Base-by-base conservation (phyloP, 306 rosid genomes). In the Arachis stenosperma region DNA sequence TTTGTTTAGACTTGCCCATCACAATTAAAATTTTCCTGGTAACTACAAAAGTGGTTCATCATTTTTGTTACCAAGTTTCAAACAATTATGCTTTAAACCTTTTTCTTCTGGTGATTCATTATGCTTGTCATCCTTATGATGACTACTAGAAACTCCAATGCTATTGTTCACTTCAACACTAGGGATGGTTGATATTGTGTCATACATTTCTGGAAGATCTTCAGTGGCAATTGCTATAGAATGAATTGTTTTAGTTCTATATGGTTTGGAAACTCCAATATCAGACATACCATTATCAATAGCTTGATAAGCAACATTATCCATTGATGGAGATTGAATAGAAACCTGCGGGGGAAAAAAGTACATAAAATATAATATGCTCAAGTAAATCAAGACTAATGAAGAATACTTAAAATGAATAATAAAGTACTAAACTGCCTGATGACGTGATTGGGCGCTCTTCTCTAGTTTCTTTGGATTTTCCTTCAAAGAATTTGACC, bases 401-500 rank as follows among this genome's bases (percentile, higher is more conserved):
- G 70, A 39, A 14, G 52, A 53, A 13, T 68, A 77, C 41, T 55
- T 10, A 55, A 14, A 15, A 69, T 30, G 13, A 44, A 46, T 6
- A 75, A 50, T 75, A 71, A 43, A 59, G 74, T 47, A 69, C 67
- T 46, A 61, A 54, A 33, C 42, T 84, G 91, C 99, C 95, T 91
- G 90, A 73, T 79, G 82, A 70, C 63, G 89, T 52, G 57, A 44
- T 62, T 81, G 91, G 13, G 75, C 91, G 81, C 78, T 85, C 82
- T 78, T 86, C 70, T 67, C 78, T 44, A 65, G 15, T 83, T 81
- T 89, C 80, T 85, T 86, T 73, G 81, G 88, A 78, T 82, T 84
- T 72, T 89, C 96, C 81, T 83, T 85, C 50, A 84, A 62, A 61
- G 90, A 85, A 77, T 86, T 83, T 8, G 96, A 85, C 79, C 87